A percentile compares a stretch with the other conserved stretches of the same genome.
phyloP scores from a whole-genome alignment of 768 basidiomycete species.

The Boletus reticuloceps region DNA sequence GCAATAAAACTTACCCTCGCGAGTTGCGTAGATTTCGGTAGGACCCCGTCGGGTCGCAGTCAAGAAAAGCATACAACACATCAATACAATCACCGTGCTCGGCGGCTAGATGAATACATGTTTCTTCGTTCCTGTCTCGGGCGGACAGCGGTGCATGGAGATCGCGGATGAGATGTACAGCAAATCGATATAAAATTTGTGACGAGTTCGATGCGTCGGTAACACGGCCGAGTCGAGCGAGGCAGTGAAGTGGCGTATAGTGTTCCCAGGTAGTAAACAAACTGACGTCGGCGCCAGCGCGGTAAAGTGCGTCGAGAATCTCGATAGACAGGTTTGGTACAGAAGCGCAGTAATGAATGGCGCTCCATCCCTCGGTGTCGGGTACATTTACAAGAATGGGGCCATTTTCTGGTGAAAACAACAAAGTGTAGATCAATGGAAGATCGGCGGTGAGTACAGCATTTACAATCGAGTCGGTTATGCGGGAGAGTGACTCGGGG shows the following conservation, averaged over 20 bases:
- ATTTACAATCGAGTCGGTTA: constrained; percentile 53
- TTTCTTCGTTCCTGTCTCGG: constrained; percentile 64
- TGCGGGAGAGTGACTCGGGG: constrained; percentile 38
- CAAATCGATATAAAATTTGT: constrained; percentile 51
- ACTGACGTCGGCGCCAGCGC: constrained; percentile 71
- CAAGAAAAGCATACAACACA: constrained; percentile 59
- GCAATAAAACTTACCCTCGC: constrained; percentile 53
- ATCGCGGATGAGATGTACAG: constrained; percentile 65
- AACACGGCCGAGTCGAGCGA: constrained; percentile 43
- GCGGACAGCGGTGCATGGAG: constrained; percentile 69
- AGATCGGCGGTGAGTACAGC: constrained; percentile 50
- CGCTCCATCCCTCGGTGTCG: constrained; percentile 68
- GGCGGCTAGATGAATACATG: constrained; percentile 78
- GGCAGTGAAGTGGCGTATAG: constrained; percentile 66
- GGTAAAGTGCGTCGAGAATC: constrained; percentile 68
- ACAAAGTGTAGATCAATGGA: constrained; percentile 49
- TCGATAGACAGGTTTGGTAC: constrained; percentile 53
- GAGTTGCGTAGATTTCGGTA: constrained; percentile 64
- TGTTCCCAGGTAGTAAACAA: constrained; percentile 65
- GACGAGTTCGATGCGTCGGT: constrained; percentile 34
- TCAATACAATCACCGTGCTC: constrained; percentile 68
- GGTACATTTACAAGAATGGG: constrained; percentile 65
- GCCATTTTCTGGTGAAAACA: constrained; percentile 48
- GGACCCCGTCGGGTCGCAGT: constrained; percentile 56
- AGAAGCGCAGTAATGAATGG: constrained; percentile 68